These are phyloP conservation scores for Diplodia intermedia DNA, from an alignment of 2,329 filamentous ascomycete genomes.

Conservation along the genomic window DNA sequence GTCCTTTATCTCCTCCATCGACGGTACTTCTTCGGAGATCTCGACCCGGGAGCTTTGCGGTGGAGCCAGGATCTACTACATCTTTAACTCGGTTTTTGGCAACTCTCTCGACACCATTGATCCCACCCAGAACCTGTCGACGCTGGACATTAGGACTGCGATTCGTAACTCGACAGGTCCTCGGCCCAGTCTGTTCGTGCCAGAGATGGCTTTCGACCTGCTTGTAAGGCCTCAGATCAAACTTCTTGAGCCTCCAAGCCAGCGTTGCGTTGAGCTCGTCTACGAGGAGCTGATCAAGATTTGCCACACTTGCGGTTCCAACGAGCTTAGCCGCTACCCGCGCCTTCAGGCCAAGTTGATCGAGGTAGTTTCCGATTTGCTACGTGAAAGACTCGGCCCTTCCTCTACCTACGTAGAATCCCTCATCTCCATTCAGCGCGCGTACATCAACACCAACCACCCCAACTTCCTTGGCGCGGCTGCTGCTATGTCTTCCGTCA, in stretches of 20 bases:
- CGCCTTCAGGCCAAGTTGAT: constrained; percentile 95
- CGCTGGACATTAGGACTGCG: constrained; percentile 92
- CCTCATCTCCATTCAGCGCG: constrained; percentile 93
- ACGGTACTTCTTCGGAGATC: constrained; percentile 97
- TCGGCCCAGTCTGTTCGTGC: constrained; percentile 93
- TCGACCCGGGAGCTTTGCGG: constrained; percentile 97
- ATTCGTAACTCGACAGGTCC: constrained; percentile 98
- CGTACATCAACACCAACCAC: constrained; percentile 99
- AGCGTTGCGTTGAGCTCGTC: constrained; percentile 95
- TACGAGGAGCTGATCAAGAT: constrained; percentile 99
- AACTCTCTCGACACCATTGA: constrained; percentile 96
- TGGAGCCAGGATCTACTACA: constrained; percentile 95
- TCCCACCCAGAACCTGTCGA: constrained; percentile 91
- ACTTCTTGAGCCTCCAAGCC: constrained; percentile 89
- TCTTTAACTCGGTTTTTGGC: constrained; percentile 98
- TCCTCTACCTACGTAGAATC: constrained; percentile 93
- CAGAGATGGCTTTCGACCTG: constrained; percentile 95
- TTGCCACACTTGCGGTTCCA: constrained; percentile 96
- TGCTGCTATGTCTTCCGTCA: constrained; percentile 96
- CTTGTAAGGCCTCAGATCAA: constrained; percentile 99
- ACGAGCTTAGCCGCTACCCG: constrained; percentile 89
- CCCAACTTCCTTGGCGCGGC: constrained; percentile 97
- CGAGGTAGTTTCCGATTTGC: constrained; percentile 93
- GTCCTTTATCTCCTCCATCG: constrained; percentile 97
- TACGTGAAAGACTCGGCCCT: constrained; percentile 89